These are phyloP conservation scores for Pseudogymnoascus verrucosus DNA, from an alignment of 2,329 filamentous ascomycete genomes.

Conservation along the genomic window DNA sequence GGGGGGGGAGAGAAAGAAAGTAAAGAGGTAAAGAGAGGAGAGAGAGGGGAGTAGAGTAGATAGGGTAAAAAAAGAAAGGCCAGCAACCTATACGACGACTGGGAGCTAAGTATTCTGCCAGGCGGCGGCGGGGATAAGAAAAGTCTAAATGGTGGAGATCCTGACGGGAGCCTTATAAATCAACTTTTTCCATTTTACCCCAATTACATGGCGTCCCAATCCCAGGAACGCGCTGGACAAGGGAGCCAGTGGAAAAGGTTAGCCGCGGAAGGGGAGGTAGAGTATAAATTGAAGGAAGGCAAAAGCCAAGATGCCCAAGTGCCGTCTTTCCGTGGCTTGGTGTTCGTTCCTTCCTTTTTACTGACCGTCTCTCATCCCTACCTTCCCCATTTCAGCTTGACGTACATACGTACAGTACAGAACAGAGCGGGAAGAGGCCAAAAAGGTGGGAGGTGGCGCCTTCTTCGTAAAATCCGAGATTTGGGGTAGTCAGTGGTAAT, in stretches of 20 bases:
- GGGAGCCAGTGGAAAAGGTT: not conserved
- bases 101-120: conserved; percentile 1
- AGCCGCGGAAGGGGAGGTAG: not conserved
- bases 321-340: not conserved
- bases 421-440: not conserved
- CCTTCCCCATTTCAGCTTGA: not conserved
- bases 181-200: not conserved
- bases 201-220: not conserved
- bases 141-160: conserved; percentile 7
- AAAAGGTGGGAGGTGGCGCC: not conserved
- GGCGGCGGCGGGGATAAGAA: conserved; percentile 1
- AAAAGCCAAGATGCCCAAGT: not conserved
- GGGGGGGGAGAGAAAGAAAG: not conserved
- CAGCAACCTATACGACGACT: not conserved
- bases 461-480: conserved; percentile 1
- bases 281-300: not conserved
- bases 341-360: not conserved
- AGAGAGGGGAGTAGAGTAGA: not conserved
- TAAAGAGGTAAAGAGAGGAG: not conserved
- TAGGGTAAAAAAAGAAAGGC: not conserved
- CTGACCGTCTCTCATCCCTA: not conserved
- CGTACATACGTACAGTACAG: not conserved
- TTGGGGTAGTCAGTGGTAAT: not conserved
- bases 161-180: not conserved
- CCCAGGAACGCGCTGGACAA: not conserved